Base-by-base conservation (phyloP, 2,329 filamentous ascomycete species). In the Colletotrichum truncatum region DNA sequence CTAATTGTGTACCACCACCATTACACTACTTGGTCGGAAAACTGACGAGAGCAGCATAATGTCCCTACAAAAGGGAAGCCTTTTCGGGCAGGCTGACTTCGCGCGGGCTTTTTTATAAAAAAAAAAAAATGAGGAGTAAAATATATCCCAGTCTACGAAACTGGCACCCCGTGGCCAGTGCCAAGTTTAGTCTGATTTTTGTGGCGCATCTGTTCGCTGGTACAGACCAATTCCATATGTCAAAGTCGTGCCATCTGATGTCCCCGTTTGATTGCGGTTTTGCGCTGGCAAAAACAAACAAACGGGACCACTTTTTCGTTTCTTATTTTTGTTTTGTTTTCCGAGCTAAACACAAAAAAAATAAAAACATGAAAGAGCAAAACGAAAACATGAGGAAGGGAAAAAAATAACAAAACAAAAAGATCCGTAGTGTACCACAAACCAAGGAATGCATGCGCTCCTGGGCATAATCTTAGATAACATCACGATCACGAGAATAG, bases 171-270 rank as follows among this genome's bases (percentile, higher is more conserved):
- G 28, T 21, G 46, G 46, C 28, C 46, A 51, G 16, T 55, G 36
- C 16, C n/a, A 30, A 45, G 12, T 34, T 32, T 14, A 16, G 26
- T 60, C 57, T 32, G n/a, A 53, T 45, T 14, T 60, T 26, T 28
- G 32, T 8, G 12, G 49, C 58, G 38, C 28, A 28, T 26, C 28
- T 36, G 43, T 28, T 58, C 41, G 4, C 43, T 28, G 18, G 30
- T 26, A 16, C 18, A 18, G n/a, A 55, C 23, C 25, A 30, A n/a
- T 18, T 28, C 18, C 34, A 16, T n/a, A 48, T 25, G 28, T 23
- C 39, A 28, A 28, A 36, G 54, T 16, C 34, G 26, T 62, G 57
- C 43, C 57, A 54, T 62, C 57, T 45, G 57, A 62, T 55, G 49
- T 55, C 12, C 18, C 9, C 25, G 8, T 49, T 43, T 36, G 14